These are phyloP conservation scores for Nakaseomyces bracarensis DNA, from an alignment of 1,139 yeast genomes.

Conservation along the genomic window DNA sequence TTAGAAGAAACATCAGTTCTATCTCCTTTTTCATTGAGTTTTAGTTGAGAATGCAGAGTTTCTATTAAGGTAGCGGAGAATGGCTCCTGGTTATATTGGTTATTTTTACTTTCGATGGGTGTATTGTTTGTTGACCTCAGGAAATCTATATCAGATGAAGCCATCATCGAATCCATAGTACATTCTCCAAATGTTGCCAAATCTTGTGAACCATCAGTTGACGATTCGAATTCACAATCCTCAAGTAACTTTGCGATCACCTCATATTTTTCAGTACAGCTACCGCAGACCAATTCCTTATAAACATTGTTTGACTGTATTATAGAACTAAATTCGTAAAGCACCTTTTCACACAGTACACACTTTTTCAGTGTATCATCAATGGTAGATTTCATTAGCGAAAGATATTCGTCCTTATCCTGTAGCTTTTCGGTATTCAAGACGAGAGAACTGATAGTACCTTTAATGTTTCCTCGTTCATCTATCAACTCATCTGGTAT, in stretches of 20 bases:
- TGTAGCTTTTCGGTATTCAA: neutral
- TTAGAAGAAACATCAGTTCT: conserved; percentile 10
- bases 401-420: conserved; percentile 7
- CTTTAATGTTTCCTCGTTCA: conserved; percentile 3
- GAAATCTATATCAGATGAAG: conserved; percentile 9
- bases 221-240: conserved; percentile 29
- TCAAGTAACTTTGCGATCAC: conserved; percentile 38
- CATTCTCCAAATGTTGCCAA: conserved; percentile 12
- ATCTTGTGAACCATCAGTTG: conserved; percentile 18
- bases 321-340: conserved; percentile 53
- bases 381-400: neutral
- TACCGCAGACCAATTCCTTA: conserved; percentile 55
- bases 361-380: conserved; percentile 41
- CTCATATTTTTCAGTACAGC: conserved; percentile 54
- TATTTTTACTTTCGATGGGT: conserved; percentile 9
- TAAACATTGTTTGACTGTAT: conserved; percentile 27
- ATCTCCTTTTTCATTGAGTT: conserved; percentile 7
- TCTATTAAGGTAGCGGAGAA: conserved; percentile 31
- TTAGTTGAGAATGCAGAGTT: conserved; percentile 27
- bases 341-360: conserved; percentile 56
- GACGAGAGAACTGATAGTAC: conserved; percentile 7
- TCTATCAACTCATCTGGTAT: neutral
- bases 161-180: conserved; percentile 12
- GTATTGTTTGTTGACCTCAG: conserved; percentile 6
- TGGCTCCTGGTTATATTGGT: conserved; percentile 12